phyloP scores from a whole-genome alignment of 2,329 filamentous ascomycete genomes.

The Hypomyces rosellus region DNA sequence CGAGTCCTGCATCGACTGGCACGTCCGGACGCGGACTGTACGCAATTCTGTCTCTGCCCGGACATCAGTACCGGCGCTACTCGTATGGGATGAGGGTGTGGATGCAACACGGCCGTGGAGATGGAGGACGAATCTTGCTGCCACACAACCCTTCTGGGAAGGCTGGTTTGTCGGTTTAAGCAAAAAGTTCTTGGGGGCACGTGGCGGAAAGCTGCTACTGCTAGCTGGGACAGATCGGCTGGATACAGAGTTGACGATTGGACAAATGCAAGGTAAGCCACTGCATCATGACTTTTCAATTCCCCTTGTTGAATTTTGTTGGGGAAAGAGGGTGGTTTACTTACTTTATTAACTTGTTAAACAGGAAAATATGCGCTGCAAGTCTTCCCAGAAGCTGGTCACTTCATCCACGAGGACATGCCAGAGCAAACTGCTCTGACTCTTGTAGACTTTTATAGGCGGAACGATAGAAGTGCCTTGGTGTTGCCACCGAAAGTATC shows the following conservation, averaged over 20 bases:
- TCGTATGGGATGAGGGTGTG: slow-evolving; percentile 44
- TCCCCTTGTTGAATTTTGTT: not conserved
- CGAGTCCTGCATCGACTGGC: slow-evolving; percentile 84
- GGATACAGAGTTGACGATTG: slow-evolving; percentile 89
- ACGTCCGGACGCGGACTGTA: slow-evolving; percentile 80
- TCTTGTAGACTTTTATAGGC: slow-evolving; percentile 82
- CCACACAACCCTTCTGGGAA: slow-evolving; percentile 88
- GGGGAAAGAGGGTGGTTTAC: not conserved
- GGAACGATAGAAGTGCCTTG: slow-evolving; percentile 80
- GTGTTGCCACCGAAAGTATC: slow-evolving; percentile 90
- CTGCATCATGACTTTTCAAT: not conserved
- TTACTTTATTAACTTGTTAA: too few species aligned
- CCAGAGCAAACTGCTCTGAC: slow-evolving; percentile 83
- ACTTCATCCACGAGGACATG: slow-evolving; percentile 94
- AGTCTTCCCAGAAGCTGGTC: slow-evolving; percentile 89
- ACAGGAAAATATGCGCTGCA: slow-evolving; percentile 88
- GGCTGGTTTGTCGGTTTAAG: slow-evolving; percentile 88
- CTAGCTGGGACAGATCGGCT: slow-evolving; percentile 84
- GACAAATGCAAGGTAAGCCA: slow-evolving; percentile 82
- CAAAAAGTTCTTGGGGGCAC: slow-evolving; percentile 75
- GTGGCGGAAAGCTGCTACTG: slow-evolving; percentile 76
- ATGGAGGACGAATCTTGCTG: slow-evolving; percentile 79
- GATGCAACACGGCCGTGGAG: slow-evolving; percentile 52
- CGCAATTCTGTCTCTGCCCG: slow-evolving; percentile 77
- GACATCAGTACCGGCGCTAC: slow-evolving; percentile 76